A percentile compares a stretch with the other conserved stretches of the same genome.
Evolutionary conservation across 176 grass and related monocot genomes (phyloP).

Genomic region (Carex myosuroides): DNA sequence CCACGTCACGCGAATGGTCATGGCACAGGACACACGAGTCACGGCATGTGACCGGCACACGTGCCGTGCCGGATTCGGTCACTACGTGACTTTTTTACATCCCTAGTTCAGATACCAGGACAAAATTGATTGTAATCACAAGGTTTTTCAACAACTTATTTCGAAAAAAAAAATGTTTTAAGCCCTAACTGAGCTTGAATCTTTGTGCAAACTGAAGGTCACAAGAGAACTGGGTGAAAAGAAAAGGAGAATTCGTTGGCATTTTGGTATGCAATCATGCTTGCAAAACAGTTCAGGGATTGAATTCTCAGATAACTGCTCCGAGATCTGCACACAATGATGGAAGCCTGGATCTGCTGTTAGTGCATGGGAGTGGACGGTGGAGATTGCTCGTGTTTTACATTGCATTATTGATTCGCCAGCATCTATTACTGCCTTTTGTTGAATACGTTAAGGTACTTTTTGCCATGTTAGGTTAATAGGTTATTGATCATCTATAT

Average conservation of each 20-base stretch:
- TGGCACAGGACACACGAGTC: too few species aligned
- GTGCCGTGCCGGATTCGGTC: too few species aligned
- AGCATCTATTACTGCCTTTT: conserved; percentile 73
- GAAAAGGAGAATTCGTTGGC: conserved; percentile 76
- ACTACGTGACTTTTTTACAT: too few species aligned
- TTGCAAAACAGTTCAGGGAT: conserved; percentile 73
- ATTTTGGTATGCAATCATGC: conserved; percentile 85
- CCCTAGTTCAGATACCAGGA: too few species aligned
- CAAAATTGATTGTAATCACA: too few species aligned
- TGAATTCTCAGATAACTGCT: conserved; percentile 61
- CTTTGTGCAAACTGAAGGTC: conserved; percentile 1
- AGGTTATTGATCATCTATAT: not conserved
- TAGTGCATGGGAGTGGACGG: conserved; percentile 70
- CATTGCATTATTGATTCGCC: conserved; percentile 61
- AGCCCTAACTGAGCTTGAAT: not conserved
- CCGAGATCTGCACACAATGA: conserved; percentile 75
- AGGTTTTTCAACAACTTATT: too few species aligned
- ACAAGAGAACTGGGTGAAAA: conserved; percentile 47
- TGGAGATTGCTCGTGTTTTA: conserved; percentile 75
- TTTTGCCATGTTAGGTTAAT: conserved; percentile 1
- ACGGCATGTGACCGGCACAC: too few species aligned
- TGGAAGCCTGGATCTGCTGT: conserved; percentile 60
- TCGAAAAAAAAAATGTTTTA: not conserved
- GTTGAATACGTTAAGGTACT: conserved; percentile 95
- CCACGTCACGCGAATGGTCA: too few species aligned